Base-by-base conservation (phyloP, 345 rosid species). In the Linum tenue region DNA sequence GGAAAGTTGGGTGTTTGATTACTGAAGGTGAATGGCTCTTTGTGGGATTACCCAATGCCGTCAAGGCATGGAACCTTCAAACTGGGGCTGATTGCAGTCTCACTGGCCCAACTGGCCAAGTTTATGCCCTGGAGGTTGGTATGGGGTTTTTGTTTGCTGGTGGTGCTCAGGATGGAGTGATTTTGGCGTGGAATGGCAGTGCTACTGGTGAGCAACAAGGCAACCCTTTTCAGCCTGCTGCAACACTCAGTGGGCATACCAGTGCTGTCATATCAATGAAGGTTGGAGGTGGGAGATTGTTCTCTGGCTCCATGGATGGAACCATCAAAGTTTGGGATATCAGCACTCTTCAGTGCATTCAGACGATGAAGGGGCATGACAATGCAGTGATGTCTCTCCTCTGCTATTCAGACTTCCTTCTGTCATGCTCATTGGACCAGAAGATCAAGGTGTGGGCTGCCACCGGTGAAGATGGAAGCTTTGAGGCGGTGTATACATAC, bases 301-400 rank as follows among this genome's bases (percentile, higher is more conserved):
- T 36, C 16, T 71, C 74, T 1, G 69, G 74, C 1, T 71, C 74
- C 44, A 62, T 11, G 62, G 74, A 71, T 15, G 17, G 55, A 3
- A 61, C 67, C 3, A 35, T 74, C 3, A 64, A 60, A 56, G 59
- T 63, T 1, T 70, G 75, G 78, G 63, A 75, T 41, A 15, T 4
- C 5, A 37, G 42, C 9, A 63, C 56, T 3, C 53, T 67, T 6
- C 17, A 16, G 3, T 75, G 75, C 64, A 15, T 55, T 5, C 9
- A 44, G 6, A 41, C 38, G 2, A n/a, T 75, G 51, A n/a, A 41
- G 10, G 69, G 56, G 16, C 75, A 75, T 55, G 53, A 55, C 4
- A 68, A 60, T 22, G 55, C 31, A 7, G 72, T 75, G 4, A 70
- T 57, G 15, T 75, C 75, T 4, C 61, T 70, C 37, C 37, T 70